Conservation (phyloP, 805 yeast genomes). For the Limtongia smithiae region DNA sequence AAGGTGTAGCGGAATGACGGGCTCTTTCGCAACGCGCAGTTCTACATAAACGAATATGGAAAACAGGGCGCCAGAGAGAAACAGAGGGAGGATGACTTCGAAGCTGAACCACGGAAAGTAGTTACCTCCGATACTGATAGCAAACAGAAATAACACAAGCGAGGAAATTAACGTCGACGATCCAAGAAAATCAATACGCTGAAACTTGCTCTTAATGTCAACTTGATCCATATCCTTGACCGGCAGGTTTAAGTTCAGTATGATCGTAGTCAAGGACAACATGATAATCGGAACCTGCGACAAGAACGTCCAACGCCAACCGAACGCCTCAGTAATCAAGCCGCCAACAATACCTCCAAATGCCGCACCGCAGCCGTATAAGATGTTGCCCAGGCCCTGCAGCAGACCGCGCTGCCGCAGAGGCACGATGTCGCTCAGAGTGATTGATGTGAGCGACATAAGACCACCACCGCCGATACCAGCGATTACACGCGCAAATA, state of each 20-base stretch:
- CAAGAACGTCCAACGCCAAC: constrained; percentile 59
- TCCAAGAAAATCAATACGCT: constrained; percentile 64
- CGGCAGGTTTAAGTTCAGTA: constrained; percentile 24
- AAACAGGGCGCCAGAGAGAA: constrained; percentile 37
- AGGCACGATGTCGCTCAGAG: constrained; percentile 73
- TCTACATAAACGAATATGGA: constrained; percentile 52
- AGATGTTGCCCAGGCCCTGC: constrained; percentile 78
- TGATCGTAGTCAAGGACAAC: constrained; percentile 39
- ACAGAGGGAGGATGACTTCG: constrained; percentile 40
- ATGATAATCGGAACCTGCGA: constrained; percentile 42
- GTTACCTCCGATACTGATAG: constrained; percentile 64
- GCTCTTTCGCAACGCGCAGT: constrained; percentile 51
- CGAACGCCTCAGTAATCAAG: constrained; percentile 46
- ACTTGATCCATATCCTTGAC: constrained; percentile 12
- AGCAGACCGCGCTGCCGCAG: constrained; percentile 67
- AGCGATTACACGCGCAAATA: constrained; percentile 56
- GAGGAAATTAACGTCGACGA: constrained; percentile 55
- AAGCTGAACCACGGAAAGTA: constrained; percentile 48
- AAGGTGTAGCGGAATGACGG: constrained; percentile 61
- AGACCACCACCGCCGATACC: constrained; percentile 94
- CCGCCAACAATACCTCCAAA: constrained; percentile 63
- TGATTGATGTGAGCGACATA: constrained; percentile 67
- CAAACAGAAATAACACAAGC: constrained; percentile 54
- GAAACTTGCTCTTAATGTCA: constrained; percentile 42
- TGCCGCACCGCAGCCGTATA: constrained; percentile 72